Evolutionary conservation across 1,284 basidiomycete genomes (phyloP).

Genomic region (Anthracocystis panici-leucophaei): DNA sequence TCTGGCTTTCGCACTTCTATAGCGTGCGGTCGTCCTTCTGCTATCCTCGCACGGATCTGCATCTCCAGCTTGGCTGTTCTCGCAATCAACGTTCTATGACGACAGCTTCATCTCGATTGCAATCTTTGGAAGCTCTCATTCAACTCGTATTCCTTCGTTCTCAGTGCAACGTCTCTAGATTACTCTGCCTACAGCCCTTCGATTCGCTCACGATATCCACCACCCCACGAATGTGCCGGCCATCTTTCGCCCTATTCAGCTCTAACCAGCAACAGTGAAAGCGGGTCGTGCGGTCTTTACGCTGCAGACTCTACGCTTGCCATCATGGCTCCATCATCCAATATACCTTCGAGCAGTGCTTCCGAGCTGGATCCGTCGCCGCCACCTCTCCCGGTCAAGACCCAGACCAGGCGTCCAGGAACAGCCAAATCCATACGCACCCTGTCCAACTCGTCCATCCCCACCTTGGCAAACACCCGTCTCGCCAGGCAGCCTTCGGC

Average conservation of each 20-base stretch:
- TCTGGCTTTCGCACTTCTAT: neutral
- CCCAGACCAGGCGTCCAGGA: slow-evolving; percentile 1
- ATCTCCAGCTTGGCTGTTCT: neutral
- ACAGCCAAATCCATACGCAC: slow-evolving; percentile 14
- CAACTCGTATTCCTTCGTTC: neutral
- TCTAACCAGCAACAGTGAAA: slow-evolving; percentile 10
- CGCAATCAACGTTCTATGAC: neutral
- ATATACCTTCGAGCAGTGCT: neutral
- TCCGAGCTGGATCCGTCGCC: slow-evolving; percentile 5
- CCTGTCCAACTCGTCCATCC: slow-evolving; percentile 20
- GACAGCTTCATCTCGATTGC: slow-evolving; percentile 1
- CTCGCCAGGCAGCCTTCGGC: slow-evolving; percentile 23
- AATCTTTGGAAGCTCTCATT: neutral
- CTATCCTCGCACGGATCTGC: neutral
- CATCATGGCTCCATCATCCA: slow-evolving; percentile 24
- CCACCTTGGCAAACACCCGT: slow-evolving; percentile 12
- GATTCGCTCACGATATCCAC: neutral
- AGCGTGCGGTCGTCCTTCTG: neutral
- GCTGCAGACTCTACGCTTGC: slow-evolving; percentile 1
- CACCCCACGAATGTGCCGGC: neutral
- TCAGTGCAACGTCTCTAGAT: neutral
- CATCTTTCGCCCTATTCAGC: neutral
- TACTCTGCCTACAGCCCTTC: neutral
- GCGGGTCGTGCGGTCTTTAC: slow-evolving; percentile 8
- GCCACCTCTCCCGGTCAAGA: slow-evolving; percentile 21